A percentile compares a stretch with the other conserved stretches of the same genome.
phyloP scores from a whole-genome alignment of 75 land plant species.

The Selaginella tamariscina region DNA sequence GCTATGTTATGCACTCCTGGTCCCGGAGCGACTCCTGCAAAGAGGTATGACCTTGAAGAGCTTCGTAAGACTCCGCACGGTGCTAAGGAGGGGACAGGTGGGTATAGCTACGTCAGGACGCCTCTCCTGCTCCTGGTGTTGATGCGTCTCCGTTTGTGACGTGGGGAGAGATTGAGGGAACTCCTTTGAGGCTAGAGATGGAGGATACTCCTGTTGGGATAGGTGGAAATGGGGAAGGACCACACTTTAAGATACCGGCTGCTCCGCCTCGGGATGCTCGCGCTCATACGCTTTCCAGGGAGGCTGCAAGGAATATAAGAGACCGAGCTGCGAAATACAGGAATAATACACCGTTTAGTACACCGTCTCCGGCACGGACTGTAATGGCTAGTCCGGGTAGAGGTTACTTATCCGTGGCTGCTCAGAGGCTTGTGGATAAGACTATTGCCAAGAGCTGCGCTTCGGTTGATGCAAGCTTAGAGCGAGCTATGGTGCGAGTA shows the following conservation, averaged over 20 bases:
- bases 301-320: conserved; percentile 71
- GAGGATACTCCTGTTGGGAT: conserved; percentile 76
- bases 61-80: conserved; percentile 67
- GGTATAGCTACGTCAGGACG: conserved; percentile 75
- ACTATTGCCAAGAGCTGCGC: conserved; percentile 68
- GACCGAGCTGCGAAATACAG: conserved; percentile 62
- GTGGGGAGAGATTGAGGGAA: conserved; percentile 98
- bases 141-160: conserved; percentile 95
- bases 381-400: conserved; percentile 57
- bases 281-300: conserved; percentile 83
- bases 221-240: conserved; percentile 69
- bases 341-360: conserved; percentile 30
- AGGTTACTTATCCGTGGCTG: conserved; percentile 75
- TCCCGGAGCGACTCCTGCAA: conserved; percentile 56
- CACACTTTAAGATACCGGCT: conserved; percentile 75
- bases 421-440: conserved; percentile 91
- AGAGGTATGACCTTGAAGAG: conserved; percentile 87
- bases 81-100: conserved; percentile 35
- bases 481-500: conserved; percentile 78
- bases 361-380: conserved; percentile 54
- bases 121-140: conserved; percentile 96
- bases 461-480: conserved; percentile 80
- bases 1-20: conserved; percentile 70
- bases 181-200: conserved; percentile 71
- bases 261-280: conserved; percentile 73